phyloP scores from a whole-genome alignment of 192 early-diverging fungal species.

The Obelidium mucronatum region DNA sequence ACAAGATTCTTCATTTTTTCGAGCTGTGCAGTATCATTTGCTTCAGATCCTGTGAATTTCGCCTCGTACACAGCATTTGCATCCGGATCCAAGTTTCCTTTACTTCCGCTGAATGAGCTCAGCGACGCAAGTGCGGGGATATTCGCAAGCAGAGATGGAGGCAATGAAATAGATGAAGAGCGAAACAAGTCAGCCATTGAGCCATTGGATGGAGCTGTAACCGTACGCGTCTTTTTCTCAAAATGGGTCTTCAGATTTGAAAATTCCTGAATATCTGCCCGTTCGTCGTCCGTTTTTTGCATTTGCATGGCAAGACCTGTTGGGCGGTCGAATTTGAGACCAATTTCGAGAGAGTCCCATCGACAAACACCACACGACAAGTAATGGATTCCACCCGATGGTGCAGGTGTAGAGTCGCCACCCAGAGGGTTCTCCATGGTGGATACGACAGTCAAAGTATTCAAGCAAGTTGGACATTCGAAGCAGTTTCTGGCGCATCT shows the following conservation, averaged over 20 bases:
- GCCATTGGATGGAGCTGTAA: background rate
- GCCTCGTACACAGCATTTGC: conserved; percentile 8
- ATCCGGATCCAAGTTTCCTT: background rate
- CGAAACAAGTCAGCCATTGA: conserved; percentile 30
- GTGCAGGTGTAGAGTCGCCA: no score
- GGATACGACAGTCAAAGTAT: conserved; percentile 37
- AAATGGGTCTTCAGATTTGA: conserved; percentile 83
- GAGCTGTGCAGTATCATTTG: conserved; percentile 2
- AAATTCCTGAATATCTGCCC: conserved; percentile 81
- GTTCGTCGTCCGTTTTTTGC: conserved; percentile 77
- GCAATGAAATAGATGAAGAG: conserved; percentile 31
- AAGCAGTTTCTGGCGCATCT: conserved; percentile 39
- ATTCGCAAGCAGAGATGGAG: conserved; percentile 42
- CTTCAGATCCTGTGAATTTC: conserved; percentile 4
- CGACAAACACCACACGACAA: conserved; percentile 86
- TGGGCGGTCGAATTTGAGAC: conserved; percentile 91
- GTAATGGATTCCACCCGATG: conserved; percentile 66
- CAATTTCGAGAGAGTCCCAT: conserved; percentile 93
- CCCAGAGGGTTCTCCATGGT: background rate
- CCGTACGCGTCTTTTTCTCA: conserved; percentile 54
- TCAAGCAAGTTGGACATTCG: conserved; percentile 38
- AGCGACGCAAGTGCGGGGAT: conserved; percentile 46
- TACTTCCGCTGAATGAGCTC: conserved; percentile 9
- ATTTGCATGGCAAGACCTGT: conserved; percentile 91
- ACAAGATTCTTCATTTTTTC: conserved; percentile 28